These are phyloP conservation scores for Aspergillus aculeatinus DNA, from an alignment of 2,329 filamentous ascomycete species.

Conservation along the genomic window DNA sequence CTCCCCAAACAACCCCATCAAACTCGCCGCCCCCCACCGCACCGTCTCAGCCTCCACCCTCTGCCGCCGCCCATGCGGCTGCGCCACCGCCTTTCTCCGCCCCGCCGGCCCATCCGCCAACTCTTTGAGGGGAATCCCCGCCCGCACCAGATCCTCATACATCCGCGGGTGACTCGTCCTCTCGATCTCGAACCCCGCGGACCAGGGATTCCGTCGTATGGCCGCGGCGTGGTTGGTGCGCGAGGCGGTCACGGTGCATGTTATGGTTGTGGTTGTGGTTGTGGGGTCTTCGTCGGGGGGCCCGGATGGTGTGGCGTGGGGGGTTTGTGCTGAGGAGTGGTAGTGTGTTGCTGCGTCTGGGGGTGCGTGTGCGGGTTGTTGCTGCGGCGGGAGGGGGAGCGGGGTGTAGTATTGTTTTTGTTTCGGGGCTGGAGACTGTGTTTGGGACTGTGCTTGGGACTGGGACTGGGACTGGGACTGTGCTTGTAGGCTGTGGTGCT, in stretches of 20 bases:
- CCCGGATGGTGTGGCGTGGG: background rate
- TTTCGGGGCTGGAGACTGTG: background rate
- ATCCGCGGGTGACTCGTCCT: constrained; percentile 18
- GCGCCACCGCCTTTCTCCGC: constrained; percentile 24
- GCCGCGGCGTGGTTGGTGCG: constrained; percentile 30
- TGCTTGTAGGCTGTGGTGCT: no score
- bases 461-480: background rate
- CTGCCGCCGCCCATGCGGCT: constrained; percentile 18
- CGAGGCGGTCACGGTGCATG: constrained; percentile 28
- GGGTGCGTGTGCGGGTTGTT: background rate
- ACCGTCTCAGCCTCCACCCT: constrained; percentile 19
- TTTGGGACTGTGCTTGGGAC: background rate
- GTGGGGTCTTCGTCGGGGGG: background rate
- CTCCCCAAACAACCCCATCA: constrained; percentile 20
- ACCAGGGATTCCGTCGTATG: constrained; percentile 35
- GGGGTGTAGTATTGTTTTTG: background rate
- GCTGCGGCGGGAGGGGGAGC: background rate
- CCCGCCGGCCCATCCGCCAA: constrained; percentile 34
- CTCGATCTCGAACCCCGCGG: constrained; percentile 27
- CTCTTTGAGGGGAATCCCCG: constrained; percentile 27
- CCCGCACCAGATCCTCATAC: constrained; percentile 31
- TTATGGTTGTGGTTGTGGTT: constrained; percentile 11
- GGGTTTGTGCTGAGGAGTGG: background rate
- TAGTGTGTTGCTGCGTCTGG: background rate
- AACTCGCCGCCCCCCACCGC: constrained; percentile 26